These are phyloP conservation scores for Gnaphalium uliginosum DNA, from an alignment of 129 eudicot genomes.

Conservation along the genomic window DNA sequence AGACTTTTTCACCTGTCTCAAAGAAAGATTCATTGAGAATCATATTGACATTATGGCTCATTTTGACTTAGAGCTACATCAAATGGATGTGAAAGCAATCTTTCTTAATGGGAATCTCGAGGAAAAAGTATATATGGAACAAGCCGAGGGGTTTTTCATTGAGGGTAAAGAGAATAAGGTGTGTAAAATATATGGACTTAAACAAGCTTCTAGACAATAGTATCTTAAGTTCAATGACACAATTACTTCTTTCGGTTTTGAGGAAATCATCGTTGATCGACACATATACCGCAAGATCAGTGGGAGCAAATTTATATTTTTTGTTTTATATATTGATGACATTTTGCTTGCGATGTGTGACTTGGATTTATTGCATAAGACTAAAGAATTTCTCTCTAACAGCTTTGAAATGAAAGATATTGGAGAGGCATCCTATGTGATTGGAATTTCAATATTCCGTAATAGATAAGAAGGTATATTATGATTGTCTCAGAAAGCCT, in stretches of 20 bases:
- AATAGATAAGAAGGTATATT: no score
- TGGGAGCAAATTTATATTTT: neutral
- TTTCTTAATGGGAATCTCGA: neutral
- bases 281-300: neutral
- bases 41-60: neutral
- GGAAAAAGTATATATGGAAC: no score
- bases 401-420: no score
- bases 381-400: no score
- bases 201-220: neutral
- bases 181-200: neutral
- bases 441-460: no score
- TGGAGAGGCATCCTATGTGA: no score
- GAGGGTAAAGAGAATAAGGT: neutral
- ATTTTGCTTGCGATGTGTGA: no score
- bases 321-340: no score
- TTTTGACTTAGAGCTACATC: neutral
- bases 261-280: neutral
- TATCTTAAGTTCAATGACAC: neutral
- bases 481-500: no score
- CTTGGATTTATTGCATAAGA: no score
- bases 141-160: neutral
- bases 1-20: neutral
- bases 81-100: neutral
- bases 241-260: neutral
- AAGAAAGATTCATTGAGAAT: neutral